These are phyloP conservation scores for Gigaspora rosea DNA, from an alignment of 192 early-diverging fungal species.

Conservation along the genomic window DNA sequence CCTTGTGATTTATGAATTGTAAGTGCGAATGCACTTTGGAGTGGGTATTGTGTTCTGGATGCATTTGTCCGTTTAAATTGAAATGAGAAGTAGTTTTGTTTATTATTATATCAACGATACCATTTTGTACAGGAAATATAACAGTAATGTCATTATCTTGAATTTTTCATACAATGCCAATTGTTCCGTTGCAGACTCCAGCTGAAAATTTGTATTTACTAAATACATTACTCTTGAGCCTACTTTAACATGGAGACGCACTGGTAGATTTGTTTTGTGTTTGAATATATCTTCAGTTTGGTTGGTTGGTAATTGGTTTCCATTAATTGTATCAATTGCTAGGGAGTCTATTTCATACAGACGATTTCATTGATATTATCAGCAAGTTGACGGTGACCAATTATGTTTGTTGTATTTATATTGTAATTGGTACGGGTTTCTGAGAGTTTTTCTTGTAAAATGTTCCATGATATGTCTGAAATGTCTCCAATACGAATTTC, in stretches of 20 bases:
- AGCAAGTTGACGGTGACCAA: not conserved
- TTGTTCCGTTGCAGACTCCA: not conserved
- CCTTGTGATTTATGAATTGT: not conserved
- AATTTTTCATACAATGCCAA: not conserved
- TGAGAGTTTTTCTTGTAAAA: not conserved
- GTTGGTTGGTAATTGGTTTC: not conserved
- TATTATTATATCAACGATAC: not conserved
- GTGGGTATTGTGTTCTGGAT: not conserved
- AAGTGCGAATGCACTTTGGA: slow-evolving; percentile 1
- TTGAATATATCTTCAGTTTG: not conserved
- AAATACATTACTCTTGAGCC: not conserved
- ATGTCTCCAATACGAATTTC: not conserved
- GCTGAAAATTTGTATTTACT: not conserved
- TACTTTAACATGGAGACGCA: not conserved
- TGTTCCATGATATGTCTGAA: not conserved
- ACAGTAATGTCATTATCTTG: not conserved
- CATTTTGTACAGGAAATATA: not conserved
- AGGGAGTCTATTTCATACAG: not conserved
- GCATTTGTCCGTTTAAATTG: not conserved
- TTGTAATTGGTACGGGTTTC: not conserved
- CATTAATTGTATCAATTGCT: not conserved
- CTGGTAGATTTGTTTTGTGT: not conserved
- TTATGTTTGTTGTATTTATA: not conserved
- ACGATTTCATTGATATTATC: not conserved
- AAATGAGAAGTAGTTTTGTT: not conserved